These are phyloP conservation scores for Strigomonas galati DNA, from an alignment of 208 protist genomes.

Conservation along the genomic window DNA sequence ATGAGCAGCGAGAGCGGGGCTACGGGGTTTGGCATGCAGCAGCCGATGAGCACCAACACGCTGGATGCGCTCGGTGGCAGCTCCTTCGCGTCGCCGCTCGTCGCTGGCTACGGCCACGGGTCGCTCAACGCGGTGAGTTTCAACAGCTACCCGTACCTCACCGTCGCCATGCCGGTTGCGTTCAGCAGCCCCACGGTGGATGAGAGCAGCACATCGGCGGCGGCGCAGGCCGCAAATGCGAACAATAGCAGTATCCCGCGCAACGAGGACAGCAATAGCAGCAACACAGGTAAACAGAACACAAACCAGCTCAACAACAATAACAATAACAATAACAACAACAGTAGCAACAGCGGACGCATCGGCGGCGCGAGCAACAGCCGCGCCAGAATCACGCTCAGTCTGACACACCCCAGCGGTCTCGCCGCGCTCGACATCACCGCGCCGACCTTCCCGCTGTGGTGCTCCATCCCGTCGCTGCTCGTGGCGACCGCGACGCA, in stretches of 20 bases:
- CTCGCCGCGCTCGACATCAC: conserved; percentile 63
- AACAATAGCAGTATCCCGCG: too few relatives aligned
- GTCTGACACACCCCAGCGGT: conserved; percentile 16
- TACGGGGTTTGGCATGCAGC: not conserved
- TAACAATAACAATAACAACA: not conserved
- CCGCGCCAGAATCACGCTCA: not conserved
- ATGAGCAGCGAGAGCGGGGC: not conserved
- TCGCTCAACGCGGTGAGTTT: not conserved
- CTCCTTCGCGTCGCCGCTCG: not conserved
- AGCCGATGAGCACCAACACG: conserved; percentile 2
- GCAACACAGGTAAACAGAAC: not conserved
- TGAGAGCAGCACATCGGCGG: not conserved
- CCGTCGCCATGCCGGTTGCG: not conserved
- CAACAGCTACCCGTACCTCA: not conserved
- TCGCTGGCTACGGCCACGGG: not conserved
- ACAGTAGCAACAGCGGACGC: not conserved
- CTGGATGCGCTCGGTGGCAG: not conserved
- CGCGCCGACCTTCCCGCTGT: conserved; percentile 48
- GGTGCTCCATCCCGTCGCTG: conserved; percentile 55
- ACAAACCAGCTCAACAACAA: not conserved
- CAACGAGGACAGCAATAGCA: not conserved
- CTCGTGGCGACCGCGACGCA: conserved; percentile 42
- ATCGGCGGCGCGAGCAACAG: not conserved
- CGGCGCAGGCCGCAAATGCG: too few relatives aligned
- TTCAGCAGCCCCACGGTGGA: not conserved